Base-by-base conservation (phyloP, 148 eudicot species). In the Chenopodium album region DNA sequence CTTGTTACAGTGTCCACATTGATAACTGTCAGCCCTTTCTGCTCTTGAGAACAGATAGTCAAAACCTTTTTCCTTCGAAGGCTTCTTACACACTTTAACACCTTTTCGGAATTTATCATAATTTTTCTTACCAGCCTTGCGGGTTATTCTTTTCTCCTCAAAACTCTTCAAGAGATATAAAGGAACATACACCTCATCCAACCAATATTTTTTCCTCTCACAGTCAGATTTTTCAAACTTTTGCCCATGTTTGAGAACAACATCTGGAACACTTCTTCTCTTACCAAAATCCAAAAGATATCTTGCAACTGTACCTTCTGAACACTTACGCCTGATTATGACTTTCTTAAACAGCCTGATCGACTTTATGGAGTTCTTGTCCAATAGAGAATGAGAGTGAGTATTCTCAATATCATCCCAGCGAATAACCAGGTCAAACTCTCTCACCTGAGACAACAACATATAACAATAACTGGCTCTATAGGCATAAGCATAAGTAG, bases 281-380 rank as follows among this genome's bases (percentile, higher is more conserved):
- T 90, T 96, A 73, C 99, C 99, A 87, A 96, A 96, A 89, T 96
- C 99, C 56, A 96, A 87, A 88, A 96, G 99, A 84, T 96, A 96
- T 85, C 85, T 94, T 16, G 88, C 89, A 46, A 81, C 66, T 31
- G 88, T 66, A 73, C 91, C 98, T 84, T 89, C 94, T 13, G 83
- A 82, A 83, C 85, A 50, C 85, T 91, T 94, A 84, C 91, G 85
- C 34, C 99, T 92, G 75, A 96, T 76, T 71, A 88, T 87, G 82
- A 81, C 99, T 84, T 96, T 96, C 82, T 94, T 96, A 82, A 96
- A 96, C 48, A 92, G 87, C 79, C 89, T 91, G 80, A 89, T 68
- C 71, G 97, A 78, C 77, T 92, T 96, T 66, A 82, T 82, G 22
- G 89, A 84, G 62, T 92, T 92, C 81, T 88, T 94, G 79, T 93